phyloP scores from a whole-genome alignment of 2,329 filamentous ascomycete species.

The Calonectria hongkongensis region DNA sequence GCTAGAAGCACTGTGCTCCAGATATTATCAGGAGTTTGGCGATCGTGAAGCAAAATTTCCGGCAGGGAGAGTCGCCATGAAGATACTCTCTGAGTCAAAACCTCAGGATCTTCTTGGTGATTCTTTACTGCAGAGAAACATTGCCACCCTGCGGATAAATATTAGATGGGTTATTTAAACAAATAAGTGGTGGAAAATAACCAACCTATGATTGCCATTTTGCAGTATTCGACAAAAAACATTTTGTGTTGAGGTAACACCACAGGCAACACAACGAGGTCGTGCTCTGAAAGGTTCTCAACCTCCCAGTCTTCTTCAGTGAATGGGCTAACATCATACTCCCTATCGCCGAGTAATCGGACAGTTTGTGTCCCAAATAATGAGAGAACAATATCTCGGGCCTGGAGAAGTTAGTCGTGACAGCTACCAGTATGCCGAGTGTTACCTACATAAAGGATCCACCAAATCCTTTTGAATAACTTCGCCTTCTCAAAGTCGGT shows the following conservation, averaged over 20 bases:
- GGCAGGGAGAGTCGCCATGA: conserved; percentile 29
- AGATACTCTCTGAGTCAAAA: conserved; percentile 2
- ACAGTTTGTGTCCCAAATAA: conserved; percentile 35
- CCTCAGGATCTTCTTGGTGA: conserved; percentile 24
- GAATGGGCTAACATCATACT: conserved; percentile 23
- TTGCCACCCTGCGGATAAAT: background rate
- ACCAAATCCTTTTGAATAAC: conserved; percentile 36
- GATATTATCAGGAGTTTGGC: conserved; percentile 18
- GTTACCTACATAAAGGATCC: conserved; percentile 31
- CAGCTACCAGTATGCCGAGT: too few relatives aligned
- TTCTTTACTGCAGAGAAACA: conserved; percentile 30
- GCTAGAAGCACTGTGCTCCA: conserved; percentile 33
- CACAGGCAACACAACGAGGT: conserved; percentile 12
- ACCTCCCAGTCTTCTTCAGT: conserved; percentile 37
- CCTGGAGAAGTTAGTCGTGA: conserved; percentile 5
- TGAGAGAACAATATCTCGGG: conserved; percentile 34
- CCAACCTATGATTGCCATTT: conserved; percentile 29
- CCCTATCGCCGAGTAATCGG: conserved; percentile 22
- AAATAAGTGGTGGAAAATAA: background rate
- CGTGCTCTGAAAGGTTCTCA: conserved; percentile 8
- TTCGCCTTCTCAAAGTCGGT: conserved; percentile 21
- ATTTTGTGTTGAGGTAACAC: conserved; percentile 12
- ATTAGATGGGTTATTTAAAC: background rate
- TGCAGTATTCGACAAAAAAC: conserved; percentile 34
- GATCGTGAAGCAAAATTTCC: conserved; percentile 16